Evolutionary conservation across 306 rosid genomes (phyloP).

Genomic region (Medicago truncatula): DNA sequence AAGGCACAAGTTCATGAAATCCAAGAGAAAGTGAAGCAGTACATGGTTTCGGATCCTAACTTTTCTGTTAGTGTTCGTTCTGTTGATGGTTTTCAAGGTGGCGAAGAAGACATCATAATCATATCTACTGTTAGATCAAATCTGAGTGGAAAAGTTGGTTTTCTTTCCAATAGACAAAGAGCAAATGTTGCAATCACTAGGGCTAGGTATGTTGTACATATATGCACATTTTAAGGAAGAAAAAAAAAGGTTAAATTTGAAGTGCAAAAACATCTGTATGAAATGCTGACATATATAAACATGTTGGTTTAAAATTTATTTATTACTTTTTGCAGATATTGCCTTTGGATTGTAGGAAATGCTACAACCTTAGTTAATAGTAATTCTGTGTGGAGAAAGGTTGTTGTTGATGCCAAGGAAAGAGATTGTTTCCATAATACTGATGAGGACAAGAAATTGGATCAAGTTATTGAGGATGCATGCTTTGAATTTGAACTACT

Average conservation of each 20-base stretch:
- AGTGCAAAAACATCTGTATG: too few relatives aligned
- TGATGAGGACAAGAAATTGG: conserved; percentile 54
- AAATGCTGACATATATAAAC: too few relatives aligned
- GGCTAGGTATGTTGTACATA: conserved; percentile 50
- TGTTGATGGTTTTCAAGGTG: conserved; percentile 87
- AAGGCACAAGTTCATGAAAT: conserved; percentile 63
- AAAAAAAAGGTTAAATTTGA: too few relatives aligned
- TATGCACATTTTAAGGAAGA: too few relatives aligned
- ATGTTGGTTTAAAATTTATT: neutral
- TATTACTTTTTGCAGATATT: conserved; percentile 40
- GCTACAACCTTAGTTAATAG: conserved; percentile 49
- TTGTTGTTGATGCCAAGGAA: conserved; percentile 54
- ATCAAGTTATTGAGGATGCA: conserved; percentile 39
- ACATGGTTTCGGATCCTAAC: conserved; percentile 12
- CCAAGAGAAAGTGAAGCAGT: conserved; percentile 50
- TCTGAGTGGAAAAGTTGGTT: conserved; percentile 54
- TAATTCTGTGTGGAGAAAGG: conserved; percentile 50
- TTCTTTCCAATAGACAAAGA: conserved; percentile 59
- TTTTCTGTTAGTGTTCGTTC: conserved; percentile 62
- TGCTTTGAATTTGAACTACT: conserved; percentile 38
- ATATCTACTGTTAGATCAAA: conserved; percentile 55
- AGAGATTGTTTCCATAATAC: conserved; percentile 55
- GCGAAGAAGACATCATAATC: conserved; percentile 68
- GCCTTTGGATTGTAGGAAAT: conserved; percentile 66
- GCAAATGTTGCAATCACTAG: conserved; percentile 71